phyloP scores from a whole-genome alignment of 2,329 filamentous ascomycete genomes.

The Aspergillus aculeatinus region DNA sequence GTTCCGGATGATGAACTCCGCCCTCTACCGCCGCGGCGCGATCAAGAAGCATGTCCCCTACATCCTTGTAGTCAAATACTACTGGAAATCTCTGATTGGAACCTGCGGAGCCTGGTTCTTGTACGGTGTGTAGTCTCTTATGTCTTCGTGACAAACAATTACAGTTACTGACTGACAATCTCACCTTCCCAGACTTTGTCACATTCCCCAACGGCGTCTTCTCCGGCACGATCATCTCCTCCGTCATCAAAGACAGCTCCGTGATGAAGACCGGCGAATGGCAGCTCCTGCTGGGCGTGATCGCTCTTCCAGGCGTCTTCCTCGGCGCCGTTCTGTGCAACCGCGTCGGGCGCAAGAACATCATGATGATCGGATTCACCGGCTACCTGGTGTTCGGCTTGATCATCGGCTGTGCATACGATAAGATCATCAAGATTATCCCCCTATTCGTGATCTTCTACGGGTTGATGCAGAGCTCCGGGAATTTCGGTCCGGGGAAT shows the following conservation, averaged over 20 bases:
- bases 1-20: constrained; percentile 6
- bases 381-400: constrained; percentile 4
- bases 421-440: constrained; percentile 6
- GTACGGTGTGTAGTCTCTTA: neutral
- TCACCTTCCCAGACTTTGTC: neutral
- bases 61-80: neutral
- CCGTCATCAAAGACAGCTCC: neutral
- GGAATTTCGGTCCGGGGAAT: neutral
- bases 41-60: constrained; percentile 5
- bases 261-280: constrained; percentile 5
- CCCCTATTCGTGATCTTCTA: constrained; percentile 4
- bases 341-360: constrained; percentile 1
- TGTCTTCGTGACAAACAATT: too few relatives aligned
- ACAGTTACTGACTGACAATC: too few relatives aligned
- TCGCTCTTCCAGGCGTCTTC: constrained; percentile 2
- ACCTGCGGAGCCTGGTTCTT: constrained; percentile 7
- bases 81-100: constrained; percentile 5
- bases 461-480: constrained; percentile 6
- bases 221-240: constrained; percentile 3
- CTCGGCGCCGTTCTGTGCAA: constrained; percentile 5
- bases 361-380: constrained; percentile 5
- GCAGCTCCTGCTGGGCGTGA: constrained; percentile 3
- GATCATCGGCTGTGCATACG: constrained; percentile 3
- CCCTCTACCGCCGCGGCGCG: constrained; percentile 5
- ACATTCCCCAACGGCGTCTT: constrained; percentile 8